phyloP scores from a whole-genome alignment of 140 eudicot genomes.

The Anethum foeniculum region DNA sequence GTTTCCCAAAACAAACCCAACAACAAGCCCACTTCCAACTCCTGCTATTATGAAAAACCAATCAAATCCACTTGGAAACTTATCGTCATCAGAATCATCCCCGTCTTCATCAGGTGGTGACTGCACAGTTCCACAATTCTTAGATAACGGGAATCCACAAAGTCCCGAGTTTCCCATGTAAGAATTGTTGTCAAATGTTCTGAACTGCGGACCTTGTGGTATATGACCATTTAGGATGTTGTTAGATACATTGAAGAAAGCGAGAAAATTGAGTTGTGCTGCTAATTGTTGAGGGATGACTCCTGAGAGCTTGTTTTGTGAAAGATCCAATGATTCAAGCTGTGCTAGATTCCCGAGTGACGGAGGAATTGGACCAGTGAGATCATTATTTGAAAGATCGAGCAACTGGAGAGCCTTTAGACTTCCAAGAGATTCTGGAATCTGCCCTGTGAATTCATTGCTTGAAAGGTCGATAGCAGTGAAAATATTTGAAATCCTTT shows the following conservation, averaged over 20 bases:
- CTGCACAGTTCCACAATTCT: slow-evolving; percentile 5
- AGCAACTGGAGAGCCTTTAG: slow-evolving; percentile 21
- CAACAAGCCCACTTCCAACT: slow-evolving; percentile 5
- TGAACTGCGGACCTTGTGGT: slow-evolving; percentile 25
- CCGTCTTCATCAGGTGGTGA: background rate
- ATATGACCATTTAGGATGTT: slow-evolving; percentile 28
- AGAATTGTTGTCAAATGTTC: slow-evolving; percentile 15
- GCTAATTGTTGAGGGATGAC: slow-evolving; percentile 25
- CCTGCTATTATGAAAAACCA: slow-evolving; percentile 2
- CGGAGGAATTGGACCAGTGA: slow-evolving; percentile 24
- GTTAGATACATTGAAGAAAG: slow-evolving; percentile 26
- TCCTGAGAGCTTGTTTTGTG: slow-evolving; percentile 32
- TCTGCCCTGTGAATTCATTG: slow-evolving; percentile 23
- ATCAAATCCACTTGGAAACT: slow-evolving; percentile 13
- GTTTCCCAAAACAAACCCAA: background rate
- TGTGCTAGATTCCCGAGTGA: slow-evolving; percentile 18
- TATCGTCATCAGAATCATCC: background rate
- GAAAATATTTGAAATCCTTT: slow-evolving; percentile 13
- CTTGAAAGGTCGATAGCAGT: slow-evolving; percentile 20
- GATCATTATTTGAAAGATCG: slow-evolving; percentile 26
- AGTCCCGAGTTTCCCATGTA: slow-evolving; percentile 15
- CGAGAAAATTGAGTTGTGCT: slow-evolving; percentile 17
- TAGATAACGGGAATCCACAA: slow-evolving; percentile 27
- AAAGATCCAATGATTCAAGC: slow-evolving; percentile 39
- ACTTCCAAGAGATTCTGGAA: slow-evolving; percentile 13